phyloP scores from a whole-genome alignment of 2,329 filamentous ascomycete genomes.

The Trichoderma arundinaceum region DNA sequence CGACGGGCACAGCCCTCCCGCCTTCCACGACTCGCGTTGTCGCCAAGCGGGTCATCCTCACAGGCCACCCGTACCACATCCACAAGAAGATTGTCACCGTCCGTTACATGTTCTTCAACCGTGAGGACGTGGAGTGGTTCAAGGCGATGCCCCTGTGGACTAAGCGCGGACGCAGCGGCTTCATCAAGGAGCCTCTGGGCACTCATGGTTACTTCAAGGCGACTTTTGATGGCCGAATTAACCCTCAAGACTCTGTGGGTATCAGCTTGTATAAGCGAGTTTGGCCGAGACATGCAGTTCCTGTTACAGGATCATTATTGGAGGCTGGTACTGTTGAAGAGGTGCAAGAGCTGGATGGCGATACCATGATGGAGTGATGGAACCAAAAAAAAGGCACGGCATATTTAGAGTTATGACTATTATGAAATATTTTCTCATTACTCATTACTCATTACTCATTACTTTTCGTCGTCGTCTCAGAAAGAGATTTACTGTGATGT shows the following conservation, averaged over 20 bases:
- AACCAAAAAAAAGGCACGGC: background rate
- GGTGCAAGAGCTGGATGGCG: conserved; percentile 25
- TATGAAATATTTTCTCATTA: conserved; percentile 19
- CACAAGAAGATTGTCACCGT: conserved; percentile 97
- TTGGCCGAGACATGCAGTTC: conserved; percentile 73
- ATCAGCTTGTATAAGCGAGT: conserved; percentile 88
- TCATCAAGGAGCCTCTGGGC: conserved; percentile 90
- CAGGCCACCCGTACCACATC: conserved; percentile 97
- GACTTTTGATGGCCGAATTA: conserved; percentile 94
- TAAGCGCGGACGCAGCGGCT: conserved; percentile 82
- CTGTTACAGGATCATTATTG: conserved; percentile 52
- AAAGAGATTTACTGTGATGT: background rate
- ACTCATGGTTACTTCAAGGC: conserved; percentile 99
- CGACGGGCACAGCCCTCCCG: conserved; percentile 83
- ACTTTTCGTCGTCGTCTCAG: too few species aligned
- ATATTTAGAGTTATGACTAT: conserved; percentile 29
- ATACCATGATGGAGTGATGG: conserved; percentile 32
- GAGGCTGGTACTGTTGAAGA: conserved; percentile 39
- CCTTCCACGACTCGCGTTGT: conserved; percentile 79
- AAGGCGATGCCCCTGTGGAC: conserved; percentile 97
- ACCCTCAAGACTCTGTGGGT: conserved; percentile 91
- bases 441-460: background rate
- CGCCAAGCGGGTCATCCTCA: conserved; percentile 91
- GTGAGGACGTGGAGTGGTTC: conserved; percentile 96
- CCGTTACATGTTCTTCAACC: conserved; percentile 99